Conservation (phyloP, 345 rosid genomes). For the Bretschneidera sinensis region DNA sequence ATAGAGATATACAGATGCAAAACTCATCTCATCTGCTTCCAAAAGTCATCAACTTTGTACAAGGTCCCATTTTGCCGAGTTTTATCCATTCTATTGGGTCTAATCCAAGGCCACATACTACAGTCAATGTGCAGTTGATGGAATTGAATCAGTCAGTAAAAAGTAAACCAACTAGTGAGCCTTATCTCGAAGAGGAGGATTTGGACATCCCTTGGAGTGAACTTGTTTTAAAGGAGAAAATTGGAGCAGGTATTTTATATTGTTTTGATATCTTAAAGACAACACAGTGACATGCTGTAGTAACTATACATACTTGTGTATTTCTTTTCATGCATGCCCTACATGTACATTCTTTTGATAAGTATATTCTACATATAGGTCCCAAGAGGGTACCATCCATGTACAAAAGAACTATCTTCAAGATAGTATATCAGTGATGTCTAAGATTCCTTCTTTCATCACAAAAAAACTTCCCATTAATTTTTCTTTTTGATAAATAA, state of each 20-base stretch:
- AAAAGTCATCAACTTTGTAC: slow-evolving; percentile 8
- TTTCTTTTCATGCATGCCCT: neutral
- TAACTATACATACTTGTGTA: neutral
- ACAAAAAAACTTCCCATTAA: too few species aligned
- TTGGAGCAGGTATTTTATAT: slow-evolving; percentile 42
- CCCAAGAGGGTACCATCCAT: too few species aligned
- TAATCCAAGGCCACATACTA: slow-evolving; percentile 11
- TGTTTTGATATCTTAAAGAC: slow-evolving; percentile 4
- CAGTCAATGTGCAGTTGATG: slow-evolving; percentile 7
- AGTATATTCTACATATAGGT: too few species aligned
- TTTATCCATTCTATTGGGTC: slow-evolving; percentile 14
- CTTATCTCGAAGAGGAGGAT: slow-evolving; percentile 28
- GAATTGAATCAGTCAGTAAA: slow-evolving; percentile 9
- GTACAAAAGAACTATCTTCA: too few species aligned
- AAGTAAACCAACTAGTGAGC: neutral
- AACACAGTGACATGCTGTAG: slow-evolving; percentile 3
- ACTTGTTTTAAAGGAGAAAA: slow-evolving; percentile 40
- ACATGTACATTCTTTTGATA: too few species aligned
- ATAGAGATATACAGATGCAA: slow-evolving; percentile 16
- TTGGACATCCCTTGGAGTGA: slow-evolving; percentile 48
- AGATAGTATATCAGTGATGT: too few species aligned
- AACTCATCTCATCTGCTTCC: slow-evolving; percentile 9
- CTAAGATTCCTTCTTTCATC: too few species aligned
- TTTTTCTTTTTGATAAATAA: too few species aligned
- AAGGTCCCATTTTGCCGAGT: slow-evolving; percentile 13